Conservation (phyloP, 1,284 basidiomycete genomes). For the Melampsora larici-populina region DNA sequence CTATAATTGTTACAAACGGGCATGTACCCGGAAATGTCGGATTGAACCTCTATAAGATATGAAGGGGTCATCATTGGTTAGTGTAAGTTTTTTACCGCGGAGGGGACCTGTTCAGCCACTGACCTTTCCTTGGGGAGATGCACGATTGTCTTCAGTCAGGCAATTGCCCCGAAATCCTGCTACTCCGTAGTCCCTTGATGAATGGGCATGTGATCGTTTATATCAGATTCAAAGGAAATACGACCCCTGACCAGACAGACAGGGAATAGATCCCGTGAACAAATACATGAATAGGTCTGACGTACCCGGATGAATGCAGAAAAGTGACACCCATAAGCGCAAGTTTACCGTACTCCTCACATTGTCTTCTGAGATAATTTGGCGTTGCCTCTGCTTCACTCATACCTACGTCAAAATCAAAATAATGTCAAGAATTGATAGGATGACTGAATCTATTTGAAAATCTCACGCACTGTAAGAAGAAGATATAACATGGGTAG, state of each 20-base stretch:
- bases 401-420: not conserved
- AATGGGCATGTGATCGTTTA: not conserved
- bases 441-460: too few species aligned
- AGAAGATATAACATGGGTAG: slow-evolving; percentile 61
- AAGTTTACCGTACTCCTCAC: slow-evolving; percentile 61
- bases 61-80: slow-evolving; percentile 46
- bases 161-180: slow-evolving; percentile 53
- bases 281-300: slow-evolving; percentile 35
- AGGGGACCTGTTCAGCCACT: not conserved
- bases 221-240: not conserved
- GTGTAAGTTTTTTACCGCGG: not conserved
- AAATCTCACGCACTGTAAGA: slow-evolving; percentile 55
- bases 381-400: slow-evolving; percentile 58
- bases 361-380: slow-evolving; percentile 59
- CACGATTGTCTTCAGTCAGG: slow-evolving; percentile 47
- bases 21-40: slow-evolving; percentile 61
- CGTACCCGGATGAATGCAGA: slow-evolving; percentile 58
- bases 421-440: not conserved
- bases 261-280: not conserved
- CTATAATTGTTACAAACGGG: slow-evolving; percentile 62
- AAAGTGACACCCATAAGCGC: slow-evolving; percentile 60
- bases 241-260: too few species aligned
- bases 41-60: slow-evolving; percentile 56
- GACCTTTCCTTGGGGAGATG: slow-evolving; percentile 45
- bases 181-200: slow-evolving; percentile 58